phyloP scores from a whole-genome alignment of 1,284 basidiomycete species.

The Leccinum brunneo-olivaceum region DNA sequence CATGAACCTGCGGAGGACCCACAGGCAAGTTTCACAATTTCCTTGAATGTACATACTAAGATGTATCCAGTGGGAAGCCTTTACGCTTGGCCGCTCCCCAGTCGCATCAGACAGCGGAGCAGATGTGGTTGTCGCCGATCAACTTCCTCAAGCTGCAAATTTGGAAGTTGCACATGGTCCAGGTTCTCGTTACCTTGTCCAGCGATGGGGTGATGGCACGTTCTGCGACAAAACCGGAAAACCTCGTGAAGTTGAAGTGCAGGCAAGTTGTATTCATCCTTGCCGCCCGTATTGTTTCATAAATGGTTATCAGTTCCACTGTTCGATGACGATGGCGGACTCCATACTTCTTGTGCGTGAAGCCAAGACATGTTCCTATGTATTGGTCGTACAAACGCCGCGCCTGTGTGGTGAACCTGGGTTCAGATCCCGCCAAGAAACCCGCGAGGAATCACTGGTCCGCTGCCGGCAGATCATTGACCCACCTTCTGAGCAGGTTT shows the following conservation, averaged over 20 bases:
- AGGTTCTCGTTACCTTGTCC: slow-evolving; percentile 85
- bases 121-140: slow-evolving; percentile 65
- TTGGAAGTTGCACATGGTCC: slow-evolving; percentile 69
- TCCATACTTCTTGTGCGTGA: slow-evolving; percentile 88
- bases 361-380: slow-evolving; percentile 84
- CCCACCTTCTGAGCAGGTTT: slow-evolving; percentile 24
- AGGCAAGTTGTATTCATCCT: slow-evolving; percentile 45
- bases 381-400: slow-evolving; percentile 88
- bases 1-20: slow-evolving; percentile 77
- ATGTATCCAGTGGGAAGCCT: slow-evolving; percentile 65
- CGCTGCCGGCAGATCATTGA: slow-evolving; percentile 68
- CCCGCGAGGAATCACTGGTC: slow-evolving; percentile 59
- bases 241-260: slow-evolving; percentile 84
- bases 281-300: slow-evolving; percentile 11
- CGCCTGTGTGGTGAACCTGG: slow-evolving; percentile 87
- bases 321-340: slow-evolving; percentile 85
- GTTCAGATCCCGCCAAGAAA: slow-evolving; percentile 71
- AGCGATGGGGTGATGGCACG: slow-evolving; percentile 87
- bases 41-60: slow-evolving; percentile 11
- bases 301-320: slow-evolving; percentile 68
- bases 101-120: slow-evolving; percentile 49
- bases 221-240: slow-evolving; percentile 85
- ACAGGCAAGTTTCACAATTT: slow-evolving; percentile 41
- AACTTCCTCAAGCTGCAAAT: slow-evolving; percentile 53
- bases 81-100: slow-evolving; percentile 71